These are phyloP conservation scores for Mortierella antarctica DNA, from an alignment of 192 early-diverging fungal species.

Conservation along the genomic window DNA sequence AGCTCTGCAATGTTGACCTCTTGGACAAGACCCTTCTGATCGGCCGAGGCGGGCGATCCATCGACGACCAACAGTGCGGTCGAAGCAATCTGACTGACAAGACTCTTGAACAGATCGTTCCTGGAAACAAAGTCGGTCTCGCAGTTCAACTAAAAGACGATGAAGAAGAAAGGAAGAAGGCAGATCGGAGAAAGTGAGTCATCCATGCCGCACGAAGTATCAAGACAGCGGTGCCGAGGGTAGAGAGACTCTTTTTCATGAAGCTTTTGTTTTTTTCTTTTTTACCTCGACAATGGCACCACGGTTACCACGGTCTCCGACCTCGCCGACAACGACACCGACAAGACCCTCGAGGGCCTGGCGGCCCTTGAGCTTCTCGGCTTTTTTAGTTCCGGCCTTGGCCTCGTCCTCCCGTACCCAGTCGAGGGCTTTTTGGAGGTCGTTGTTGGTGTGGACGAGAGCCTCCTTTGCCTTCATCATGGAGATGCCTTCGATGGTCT, in stretches of 20 bases:
- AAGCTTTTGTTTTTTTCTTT: neutral
- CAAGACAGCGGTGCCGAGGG: neutral
- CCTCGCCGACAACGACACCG: conserved; percentile 69
- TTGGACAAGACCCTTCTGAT: conserved; percentile 36
- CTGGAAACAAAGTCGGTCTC: conserved; percentile 98
- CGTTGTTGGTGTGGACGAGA: conserved; percentile 73
- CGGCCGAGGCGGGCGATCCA: conserved; percentile 9
- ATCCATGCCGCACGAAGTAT: neutral
- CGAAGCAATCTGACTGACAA: conserved; percentile 70
- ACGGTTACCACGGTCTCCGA: conserved; percentile 55
- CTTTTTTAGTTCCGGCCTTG: conserved; percentile 76
- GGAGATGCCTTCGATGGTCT: conserved; percentile 51
- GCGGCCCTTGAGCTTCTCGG: conserved; percentile 84
- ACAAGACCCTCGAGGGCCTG: conserved; percentile 82
- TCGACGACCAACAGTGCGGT: conserved; percentile 62
- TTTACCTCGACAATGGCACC: conserved; percentile 78
- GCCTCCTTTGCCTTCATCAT: conserved; percentile 93
- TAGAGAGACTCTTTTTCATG: neutral
- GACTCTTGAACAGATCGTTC: conserved; percentile 78
- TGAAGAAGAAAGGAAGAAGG: neutral
- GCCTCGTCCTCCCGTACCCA: conserved; percentile 86
- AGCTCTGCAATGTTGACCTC: conserved; percentile 52
- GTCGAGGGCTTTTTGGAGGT: conserved; percentile 78
- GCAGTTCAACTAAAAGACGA: conserved; percentile 76
- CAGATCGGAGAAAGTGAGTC: neutral